phyloP scores from a whole-genome alignment of 495 filamentous ascomycete species.

The Filosporella fistucella region DNA sequence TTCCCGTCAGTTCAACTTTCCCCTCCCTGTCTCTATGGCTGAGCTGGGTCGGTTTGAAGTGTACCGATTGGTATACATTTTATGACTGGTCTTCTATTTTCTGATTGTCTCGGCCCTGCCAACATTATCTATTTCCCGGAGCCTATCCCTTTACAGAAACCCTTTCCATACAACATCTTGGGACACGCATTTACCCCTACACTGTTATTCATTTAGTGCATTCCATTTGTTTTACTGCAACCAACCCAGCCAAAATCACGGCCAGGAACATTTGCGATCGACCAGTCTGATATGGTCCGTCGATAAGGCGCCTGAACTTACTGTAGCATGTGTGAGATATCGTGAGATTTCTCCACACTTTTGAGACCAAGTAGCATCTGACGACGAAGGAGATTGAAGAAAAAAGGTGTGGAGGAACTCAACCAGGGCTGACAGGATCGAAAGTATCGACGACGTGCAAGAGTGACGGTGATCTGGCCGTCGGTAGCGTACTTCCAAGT shows the following conservation, averaged over 20 bases:
- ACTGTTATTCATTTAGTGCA: background rate
- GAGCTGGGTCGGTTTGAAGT: background rate
- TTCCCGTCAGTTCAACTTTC: background rate
- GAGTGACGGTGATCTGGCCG: constrained; percentile 18
- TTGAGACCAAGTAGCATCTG: background rate
- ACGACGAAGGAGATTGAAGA: constrained; percentile 16
- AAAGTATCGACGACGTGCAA: constrained; percentile 21
- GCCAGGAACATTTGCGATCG: constrained; percentile 11
- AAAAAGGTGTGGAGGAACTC: constrained; percentile 21
- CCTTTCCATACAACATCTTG: constrained; percentile 21
- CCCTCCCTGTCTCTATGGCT: background rate
- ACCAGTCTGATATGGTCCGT: background rate
- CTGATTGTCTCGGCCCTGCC: no score
- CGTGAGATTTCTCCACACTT: constrained; percentile 21
- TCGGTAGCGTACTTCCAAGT: constrained; percentile 23
- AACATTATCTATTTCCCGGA: no score
- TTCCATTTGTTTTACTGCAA: no score
- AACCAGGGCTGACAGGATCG: constrained; percentile 18
- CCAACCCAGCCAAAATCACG: no score
- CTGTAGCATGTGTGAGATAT: constrained; percentile 6
- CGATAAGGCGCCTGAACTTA: constrained; percentile 18
- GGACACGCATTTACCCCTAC: constrained; percentile 3
- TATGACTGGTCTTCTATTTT: no score
- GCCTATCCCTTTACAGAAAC: constrained; percentile 25
- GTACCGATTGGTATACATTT: constrained; percentile 3